Evolutionary conservation across 768 basidiomycete species (phyloP).

Genomic region (Megacollybia marginata): DNA sequence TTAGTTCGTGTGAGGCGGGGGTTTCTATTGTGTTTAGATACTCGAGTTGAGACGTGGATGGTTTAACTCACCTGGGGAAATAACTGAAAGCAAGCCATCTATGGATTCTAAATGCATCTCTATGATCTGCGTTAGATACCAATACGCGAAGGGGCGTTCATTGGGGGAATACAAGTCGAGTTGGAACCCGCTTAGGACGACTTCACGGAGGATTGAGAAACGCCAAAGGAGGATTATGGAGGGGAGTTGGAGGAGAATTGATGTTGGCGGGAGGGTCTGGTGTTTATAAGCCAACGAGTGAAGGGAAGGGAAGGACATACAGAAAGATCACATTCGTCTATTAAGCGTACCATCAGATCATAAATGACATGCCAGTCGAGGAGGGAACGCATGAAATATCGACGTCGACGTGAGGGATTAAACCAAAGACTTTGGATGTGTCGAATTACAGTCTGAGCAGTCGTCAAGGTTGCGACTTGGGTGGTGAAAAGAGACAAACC

Average conservation of each 20-base stretch:
- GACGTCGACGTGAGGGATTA: constrained; percentile 61
- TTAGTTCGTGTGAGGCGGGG: constrained; percentile 34
- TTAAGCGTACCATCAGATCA: constrained; percentile 29
- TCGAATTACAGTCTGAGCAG: constrained; percentile 44
- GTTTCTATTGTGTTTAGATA: constrained; percentile 23
- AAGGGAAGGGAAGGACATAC: constrained; percentile 3
- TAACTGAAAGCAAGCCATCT: constrained; percentile 34
- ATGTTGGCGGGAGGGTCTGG: background rate
- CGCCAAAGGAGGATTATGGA: constrained; percentile 50
- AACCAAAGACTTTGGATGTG: constrained; percentile 57
- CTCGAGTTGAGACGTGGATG: no score
- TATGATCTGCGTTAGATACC: constrained; percentile 56
- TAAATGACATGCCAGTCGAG: constrained; percentile 63
- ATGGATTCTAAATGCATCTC: constrained; percentile 48
- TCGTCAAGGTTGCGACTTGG: background rate
- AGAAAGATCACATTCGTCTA: constrained; percentile 8
- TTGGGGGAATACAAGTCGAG: constrained; percentile 62
- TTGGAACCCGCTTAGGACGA: constrained; percentile 72
- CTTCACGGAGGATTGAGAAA: constrained; percentile 52
- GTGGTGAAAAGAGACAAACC: no score
- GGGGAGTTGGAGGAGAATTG: constrained; percentile 33
- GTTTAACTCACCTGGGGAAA: constrained; percentile 12
- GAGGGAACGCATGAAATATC: constrained; percentile 56
- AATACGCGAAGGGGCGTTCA: constrained; percentile 71
- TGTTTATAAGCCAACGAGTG: no score